A percentile compares a stretch with the other conserved stretches of the same genome.
These are phyloP conservation scores for Mycena latifolia DNA, from an alignment of 768 basidiomycete species.

Conservation along the genomic window DNA sequence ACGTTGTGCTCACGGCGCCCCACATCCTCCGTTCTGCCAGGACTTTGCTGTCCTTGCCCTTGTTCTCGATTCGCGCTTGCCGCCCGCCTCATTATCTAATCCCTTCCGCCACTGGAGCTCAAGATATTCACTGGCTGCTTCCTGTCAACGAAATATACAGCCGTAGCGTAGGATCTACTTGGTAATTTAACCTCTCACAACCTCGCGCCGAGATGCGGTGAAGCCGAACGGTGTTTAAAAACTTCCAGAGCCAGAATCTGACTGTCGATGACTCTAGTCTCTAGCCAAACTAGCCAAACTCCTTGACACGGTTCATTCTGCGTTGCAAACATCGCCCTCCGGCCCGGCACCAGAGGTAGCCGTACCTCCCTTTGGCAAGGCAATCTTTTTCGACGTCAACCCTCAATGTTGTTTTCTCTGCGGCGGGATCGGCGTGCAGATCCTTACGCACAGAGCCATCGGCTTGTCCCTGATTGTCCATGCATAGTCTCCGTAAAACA, in stretches of 20 bases:
- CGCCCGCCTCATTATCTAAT: background rate
- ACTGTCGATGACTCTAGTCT: no score
- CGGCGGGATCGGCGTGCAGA: conserved; percentile 18
- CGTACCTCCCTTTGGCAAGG: conserved; percentile 1
- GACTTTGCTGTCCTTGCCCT: conserved; percentile 6
- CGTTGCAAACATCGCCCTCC: background rate
- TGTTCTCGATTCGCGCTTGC: conserved; percentile 19
- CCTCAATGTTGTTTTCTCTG: background rate
- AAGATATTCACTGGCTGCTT: conserved; percentile 4
- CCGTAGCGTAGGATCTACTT: no score
- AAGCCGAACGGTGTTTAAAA: background rate
- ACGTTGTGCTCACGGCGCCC: conserved; percentile 4
- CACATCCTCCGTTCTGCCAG: conserved; percentile 8
- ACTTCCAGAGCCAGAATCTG: no score
- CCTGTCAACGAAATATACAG: background rate
- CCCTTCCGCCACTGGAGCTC: background rate
- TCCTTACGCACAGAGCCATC: conserved; percentile 12
- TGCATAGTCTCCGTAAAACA: conserved; percentile 20
- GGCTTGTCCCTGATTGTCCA: conserved; percentile 1
- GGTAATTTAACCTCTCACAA: background rate
- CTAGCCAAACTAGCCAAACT: no score
- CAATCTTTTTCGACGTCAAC: background rate
- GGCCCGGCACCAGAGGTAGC: conserved; percentile 10
- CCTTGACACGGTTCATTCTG: no score
- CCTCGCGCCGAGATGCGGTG: no score